Evolutionary conservation across 2,329 filamentous ascomycete species (phyloP).

Genomic region (Aspergillus piperis): DNA sequence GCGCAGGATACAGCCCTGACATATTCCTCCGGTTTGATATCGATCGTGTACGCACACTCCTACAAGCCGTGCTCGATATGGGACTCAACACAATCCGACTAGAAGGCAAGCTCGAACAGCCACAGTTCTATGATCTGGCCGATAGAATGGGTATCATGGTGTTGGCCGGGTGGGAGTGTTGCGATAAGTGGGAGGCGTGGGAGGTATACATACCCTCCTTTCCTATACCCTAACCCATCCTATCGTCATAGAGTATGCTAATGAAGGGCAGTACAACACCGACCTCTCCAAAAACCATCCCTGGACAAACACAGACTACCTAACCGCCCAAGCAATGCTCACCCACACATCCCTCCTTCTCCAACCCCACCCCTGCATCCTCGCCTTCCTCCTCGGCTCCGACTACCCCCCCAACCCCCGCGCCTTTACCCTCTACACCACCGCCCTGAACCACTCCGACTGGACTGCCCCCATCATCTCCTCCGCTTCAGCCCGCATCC

Average conservation of each 20-base stretch:
- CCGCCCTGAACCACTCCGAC: constrained; percentile 52
- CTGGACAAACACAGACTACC: constrained; percentile 49
- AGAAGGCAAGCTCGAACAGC: constrained; percentile 66
- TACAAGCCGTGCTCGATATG: constrained; percentile 59
- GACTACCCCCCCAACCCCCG: constrained; percentile 65
- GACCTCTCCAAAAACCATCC: constrained; percentile 35
- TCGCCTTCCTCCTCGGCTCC: constrained; percentile 62
- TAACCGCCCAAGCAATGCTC: constrained; percentile 56
- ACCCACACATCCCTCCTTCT: constrained; percentile 61
- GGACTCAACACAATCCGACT: constrained; percentile 65
- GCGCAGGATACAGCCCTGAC: constrained; percentile 62
- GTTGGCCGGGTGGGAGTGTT: constrained; percentile 66
- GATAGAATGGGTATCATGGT: constrained; percentile 64
- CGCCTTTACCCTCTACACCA: constrained; percentile 56
- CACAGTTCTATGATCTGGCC: constrained; percentile 60
- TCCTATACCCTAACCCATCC: background rate
- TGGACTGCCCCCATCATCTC: constrained; percentile 62
- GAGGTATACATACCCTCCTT: constrained; percentile 25
- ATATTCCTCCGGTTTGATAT: constrained; percentile 62
- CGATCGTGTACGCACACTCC: constrained; percentile 51
- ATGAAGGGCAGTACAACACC: constrained; percentile 47
- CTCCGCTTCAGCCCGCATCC: constrained; percentile 56
- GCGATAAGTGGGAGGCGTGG: constrained; percentile 69
- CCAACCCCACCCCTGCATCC: constrained; percentile 61
- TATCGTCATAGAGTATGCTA: too few relatives aligned